phyloP scores from a whole-genome alignment of 352 stramenopile genomes.

The Globisporangium lucens region DNA sequence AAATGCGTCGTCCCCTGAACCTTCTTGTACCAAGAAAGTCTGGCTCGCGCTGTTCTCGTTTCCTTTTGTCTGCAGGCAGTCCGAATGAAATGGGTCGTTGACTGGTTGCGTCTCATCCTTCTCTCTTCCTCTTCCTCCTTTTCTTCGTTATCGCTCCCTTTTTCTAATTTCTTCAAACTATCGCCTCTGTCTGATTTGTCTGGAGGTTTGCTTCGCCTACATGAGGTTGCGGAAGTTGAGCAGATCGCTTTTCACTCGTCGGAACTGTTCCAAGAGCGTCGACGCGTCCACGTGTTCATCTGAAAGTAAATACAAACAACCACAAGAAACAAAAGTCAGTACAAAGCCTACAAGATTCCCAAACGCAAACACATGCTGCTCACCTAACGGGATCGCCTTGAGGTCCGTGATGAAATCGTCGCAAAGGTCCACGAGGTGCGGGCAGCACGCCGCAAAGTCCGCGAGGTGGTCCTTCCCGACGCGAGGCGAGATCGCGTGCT shows the following conservation, averaged over 20 bases:
- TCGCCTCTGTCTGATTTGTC: not conserved
- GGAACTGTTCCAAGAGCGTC: constrained; percentile 68
- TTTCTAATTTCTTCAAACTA: not conserved
- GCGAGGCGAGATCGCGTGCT: constrained; percentile 68
- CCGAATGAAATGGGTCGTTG: not conserved
- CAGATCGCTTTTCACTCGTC: constrained; percentile 68
- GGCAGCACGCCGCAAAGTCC: constrained; percentile 76
- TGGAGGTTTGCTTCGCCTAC: constrained; percentile 29
- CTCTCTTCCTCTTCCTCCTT: not conserved
- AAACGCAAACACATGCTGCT: constrained; percentile 3
- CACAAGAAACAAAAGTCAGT: too few relatives aligned
- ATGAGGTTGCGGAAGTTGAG: constrained; percentile 68
- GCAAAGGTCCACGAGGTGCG: constrained; percentile 71
- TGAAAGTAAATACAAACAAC: constrained; percentile 20
- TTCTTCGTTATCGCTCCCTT: not conserved
- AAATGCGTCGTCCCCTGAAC: not conserved
- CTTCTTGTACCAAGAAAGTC: not conserved
- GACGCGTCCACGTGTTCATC: constrained; percentile 59
- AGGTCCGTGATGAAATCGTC: constrained; percentile 83
- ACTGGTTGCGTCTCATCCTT: too few relatives aligned
- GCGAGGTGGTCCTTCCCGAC: constrained; percentile 61
- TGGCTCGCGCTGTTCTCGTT: not conserved
- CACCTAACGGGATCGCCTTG: constrained; percentile 71
- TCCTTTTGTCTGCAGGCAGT: not conserved
- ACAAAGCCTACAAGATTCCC: too few relatives aligned